Conservation (phyloP, 306 rosid species). For the Medicago lupulina region DNA sequence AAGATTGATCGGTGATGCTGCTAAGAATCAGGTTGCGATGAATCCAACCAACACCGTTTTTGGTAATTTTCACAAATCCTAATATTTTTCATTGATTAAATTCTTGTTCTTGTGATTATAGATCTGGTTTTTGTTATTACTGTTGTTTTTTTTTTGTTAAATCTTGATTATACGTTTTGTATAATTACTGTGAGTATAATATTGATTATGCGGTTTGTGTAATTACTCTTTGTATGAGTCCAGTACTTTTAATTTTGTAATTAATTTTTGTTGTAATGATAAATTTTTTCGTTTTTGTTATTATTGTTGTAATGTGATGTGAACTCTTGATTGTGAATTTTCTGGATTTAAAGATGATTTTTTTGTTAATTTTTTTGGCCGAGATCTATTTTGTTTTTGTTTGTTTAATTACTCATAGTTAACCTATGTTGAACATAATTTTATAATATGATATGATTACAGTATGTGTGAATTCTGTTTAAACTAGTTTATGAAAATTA, state of each 20-base stretch:
- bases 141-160: background rate
- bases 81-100: background rate
- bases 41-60: constrained; percentile 82
- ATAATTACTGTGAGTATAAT: background rate
- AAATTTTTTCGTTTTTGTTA: background rate
- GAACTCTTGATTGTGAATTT: background rate
- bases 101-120: background rate
- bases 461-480: too few species aligned
- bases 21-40: constrained; percentile 93
- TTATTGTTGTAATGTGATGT: background rate
- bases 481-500: too few species aligned
- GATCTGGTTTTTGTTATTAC: background rate
- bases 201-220: background rate
- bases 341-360: background rate
- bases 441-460: too few species aligned
- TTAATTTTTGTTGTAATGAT: background rate
- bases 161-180: background rate
- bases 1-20: constrained; percentile 78
- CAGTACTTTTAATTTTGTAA: background rate
- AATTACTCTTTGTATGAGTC: background rate
- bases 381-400: too few species aligned
- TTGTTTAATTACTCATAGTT: background rate
- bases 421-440: background rate
- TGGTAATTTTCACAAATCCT: constrained; percentile 50
- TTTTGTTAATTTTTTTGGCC: too few species aligned